Conservation (phyloP, 108 stramenopile species). For the Nannochloropsis salina region DNA sequence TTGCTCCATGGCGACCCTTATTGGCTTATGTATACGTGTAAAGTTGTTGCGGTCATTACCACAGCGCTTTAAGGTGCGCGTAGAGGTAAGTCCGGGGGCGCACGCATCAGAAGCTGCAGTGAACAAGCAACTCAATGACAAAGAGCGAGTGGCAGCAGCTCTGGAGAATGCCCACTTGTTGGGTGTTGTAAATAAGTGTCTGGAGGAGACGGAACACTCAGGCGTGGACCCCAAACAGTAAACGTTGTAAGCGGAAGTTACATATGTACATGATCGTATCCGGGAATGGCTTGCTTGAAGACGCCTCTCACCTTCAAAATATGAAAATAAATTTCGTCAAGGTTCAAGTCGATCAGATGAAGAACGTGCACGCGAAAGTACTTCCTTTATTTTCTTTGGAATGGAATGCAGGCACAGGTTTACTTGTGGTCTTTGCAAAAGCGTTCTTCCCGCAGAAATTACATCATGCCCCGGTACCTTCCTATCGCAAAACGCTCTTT, state of each 20-base stretch:
- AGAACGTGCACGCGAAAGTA: no score
- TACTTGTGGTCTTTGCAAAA: no score
- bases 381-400: no score
- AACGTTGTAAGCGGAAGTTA: neutral
- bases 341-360: no score
- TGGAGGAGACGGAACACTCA: conserved; percentile 41
- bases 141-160: conserved; percentile 95
- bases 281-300: neutral
- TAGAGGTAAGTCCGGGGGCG: conserved; percentile 83
- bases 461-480: no score
- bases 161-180: conserved; percentile 93
- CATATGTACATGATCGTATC: neutral
- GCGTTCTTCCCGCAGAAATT: no score
- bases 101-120: conserved; percentile 87
- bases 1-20: conserved; percentile 98
- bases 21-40: conserved; percentile 88
- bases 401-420: no score
- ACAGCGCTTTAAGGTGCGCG: conserved; percentile 72
- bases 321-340: no score
- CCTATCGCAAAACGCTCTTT: no score
- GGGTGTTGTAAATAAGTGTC: conserved; percentile 93
- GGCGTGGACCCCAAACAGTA: neutral
- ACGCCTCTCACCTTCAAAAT: neutral
- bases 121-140: conserved; percentile 95
- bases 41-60: conserved; percentile 87